These are phyloP conservation scores for Penicillium bovifimosum DNA, from an alignment of 495 filamentous ascomycete species.

Conservation along the genomic window DNA sequence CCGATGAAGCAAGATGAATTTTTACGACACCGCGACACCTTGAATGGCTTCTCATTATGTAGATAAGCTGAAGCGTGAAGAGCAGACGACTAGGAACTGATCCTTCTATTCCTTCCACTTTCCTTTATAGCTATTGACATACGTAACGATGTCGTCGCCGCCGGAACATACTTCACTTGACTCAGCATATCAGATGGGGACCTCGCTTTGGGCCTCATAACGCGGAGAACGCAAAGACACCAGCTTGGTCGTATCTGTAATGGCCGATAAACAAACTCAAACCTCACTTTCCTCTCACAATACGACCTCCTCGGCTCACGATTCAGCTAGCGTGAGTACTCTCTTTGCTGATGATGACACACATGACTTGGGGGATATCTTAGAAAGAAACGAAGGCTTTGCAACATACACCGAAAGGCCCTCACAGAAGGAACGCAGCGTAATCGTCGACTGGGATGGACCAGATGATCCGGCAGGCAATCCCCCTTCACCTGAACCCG, in stretches of 20 bases:
- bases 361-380: not conserved
- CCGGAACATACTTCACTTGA: not conserved
- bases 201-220: no score
- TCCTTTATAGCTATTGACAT: not conserved
- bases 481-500: not conserved
- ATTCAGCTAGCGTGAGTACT: not conserved
- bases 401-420: not conserved
- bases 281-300: not conserved
- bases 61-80: no score
- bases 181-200: not conserved
- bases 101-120: no score
- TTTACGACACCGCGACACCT: no score
- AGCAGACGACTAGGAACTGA: no score
- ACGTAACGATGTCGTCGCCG: constrained; percentile 1
- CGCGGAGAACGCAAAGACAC: no score
- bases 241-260: not conserved
- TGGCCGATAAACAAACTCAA: not conserved
- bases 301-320: not conserved
- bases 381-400: not conserved
- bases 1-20: no score
- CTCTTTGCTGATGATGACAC: not conserved
- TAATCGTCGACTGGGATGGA: not conserved
- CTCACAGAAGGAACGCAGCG: not conserved
- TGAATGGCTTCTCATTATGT: no score
- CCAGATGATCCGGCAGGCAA: not conserved